Evolutionary conservation across 2,329 filamentous ascomycete species (phyloP).

Genomic region (Phoma sp.): DNA sequence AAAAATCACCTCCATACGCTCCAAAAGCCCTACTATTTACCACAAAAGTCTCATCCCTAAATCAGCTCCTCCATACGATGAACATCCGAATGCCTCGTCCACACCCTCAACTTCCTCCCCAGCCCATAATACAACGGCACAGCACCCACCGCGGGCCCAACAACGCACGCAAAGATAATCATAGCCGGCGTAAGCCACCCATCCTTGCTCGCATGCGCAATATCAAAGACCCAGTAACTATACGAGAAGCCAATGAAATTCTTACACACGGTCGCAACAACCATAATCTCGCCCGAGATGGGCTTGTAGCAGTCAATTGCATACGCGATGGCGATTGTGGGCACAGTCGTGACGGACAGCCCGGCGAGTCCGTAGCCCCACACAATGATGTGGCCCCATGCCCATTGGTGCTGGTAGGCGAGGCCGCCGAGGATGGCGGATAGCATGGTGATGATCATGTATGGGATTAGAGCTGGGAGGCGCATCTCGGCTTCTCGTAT

Average conservation of each 20-base stretch:
- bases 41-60: too few relatives aligned
- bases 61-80: slow-evolving; percentile 47
- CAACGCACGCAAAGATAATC: slow-evolving; percentile 53
- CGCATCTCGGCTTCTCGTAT: slow-evolving; percentile 67
- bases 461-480: slow-evolving; percentile 55
- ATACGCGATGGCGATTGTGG: slow-evolving; percentile 55
- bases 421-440: slow-evolving; percentile 58
- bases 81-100: slow-evolving; percentile 43
- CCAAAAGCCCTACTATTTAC: too few relatives aligned
- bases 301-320: slow-evolving; percentile 58
- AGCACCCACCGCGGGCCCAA: slow-evolving; percentile 50
- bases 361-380: slow-evolving; percentile 58
- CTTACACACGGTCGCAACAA: slow-evolving; percentile 55
- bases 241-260: slow-evolving; percentile 55
- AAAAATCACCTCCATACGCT: too few relatives aligned
- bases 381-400: slow-evolving; percentile 59
- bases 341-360: slow-evolving; percentile 52
- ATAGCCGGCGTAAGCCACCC: slow-evolving; percentile 54
- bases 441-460: slow-evolving; percentile 59
- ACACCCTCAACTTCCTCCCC: slow-evolving; percentile 52
- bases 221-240: slow-evolving; percentile 53
- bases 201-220: slow-evolving; percentile 42
- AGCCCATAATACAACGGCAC: slow-evolving; percentile 52
- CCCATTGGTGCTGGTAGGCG: slow-evolving; percentile 58
- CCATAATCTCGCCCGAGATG: slow-evolving; percentile 56